Evolutionary conservation across 1,139 yeast genomes (phyloP), one percentile per base, ranked within the genome.

Genomic region (Sugiyamaella paludigena): DNA sequence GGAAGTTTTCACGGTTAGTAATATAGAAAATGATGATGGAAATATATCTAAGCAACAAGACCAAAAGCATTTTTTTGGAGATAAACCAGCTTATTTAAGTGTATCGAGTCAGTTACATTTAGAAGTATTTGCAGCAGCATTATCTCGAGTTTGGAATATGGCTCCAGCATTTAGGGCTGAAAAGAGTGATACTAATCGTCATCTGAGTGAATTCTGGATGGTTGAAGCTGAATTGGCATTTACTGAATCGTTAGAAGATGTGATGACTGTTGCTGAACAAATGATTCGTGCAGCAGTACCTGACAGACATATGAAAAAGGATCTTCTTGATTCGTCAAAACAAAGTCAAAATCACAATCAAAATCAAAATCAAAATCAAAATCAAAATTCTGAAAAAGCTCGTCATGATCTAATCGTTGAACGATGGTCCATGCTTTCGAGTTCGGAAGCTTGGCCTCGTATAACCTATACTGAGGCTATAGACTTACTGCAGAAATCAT

Each of bases 181-280:
- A 63, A 79, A 79, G 45, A 86, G 96, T 46, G 89, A 88, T 59
- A 94, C 99, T 0, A 87, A 83, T 58, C 76, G 98, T 43, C 99
- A 94, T 65, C 70, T 94, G 54, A 80, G 94, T 54, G 99, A 94
- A 66, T 94, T 94, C 67, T 92, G 98, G 97, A 91, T 94, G 97
- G 70, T 92, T 2, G 99, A 94, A 67, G 95, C 91, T 0, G 99
- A 94, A 63, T 66, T 89, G 29, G 81, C 89, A 11, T 86, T 86
- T 64, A 70, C 85, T 1, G 74, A 77, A 9, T 66, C 72, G 11
- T 75, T 89, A 7, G 62, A 66, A 2, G 85, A 84, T 54, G 69
- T 94, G 48, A 83, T 92, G 11, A 62, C 62, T 1, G 78, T 88
- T 48, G 80, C 85, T 1, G 95, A 89, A 65, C 61, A 65, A 2